Evolutionary conservation across 495 filamentous ascomycete genomes (phyloP), one percentile per base, ranked within the genome.

Genomic region (Usnea hakonensis): DNA sequence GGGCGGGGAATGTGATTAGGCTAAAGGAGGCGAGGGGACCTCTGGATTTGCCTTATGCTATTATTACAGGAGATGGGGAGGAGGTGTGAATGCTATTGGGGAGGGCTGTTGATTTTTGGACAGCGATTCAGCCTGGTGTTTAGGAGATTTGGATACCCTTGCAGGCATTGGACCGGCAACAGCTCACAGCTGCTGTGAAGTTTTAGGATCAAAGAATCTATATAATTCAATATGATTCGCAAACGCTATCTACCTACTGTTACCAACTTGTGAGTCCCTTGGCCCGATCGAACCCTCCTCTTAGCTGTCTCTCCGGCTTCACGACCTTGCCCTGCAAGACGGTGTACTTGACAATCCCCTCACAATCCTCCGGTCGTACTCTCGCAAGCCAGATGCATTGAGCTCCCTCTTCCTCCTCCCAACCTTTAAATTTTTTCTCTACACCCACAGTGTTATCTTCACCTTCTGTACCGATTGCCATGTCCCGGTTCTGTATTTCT

Each of bases 381-480:
- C 92, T 79, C 41, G 93, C 94, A 30, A 98, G 77, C 94, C 94
- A 98, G 64, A 98, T 93, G 57, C 91, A 93, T 77, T 96, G 91
- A 58, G 81, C 83, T 2, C 89, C 91, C 69, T 79, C 76, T n/a
- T 67, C 68, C 55, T 58, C 55, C 14, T 86, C 82, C 32, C 78
- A 72, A 5, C 26, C 48, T 16, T 52, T 52, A 6, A 16, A 26
- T 10, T 52, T 32, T 16, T 19, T 19, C 38, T 19, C 37, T 53
- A 23, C 26, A 19, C 56, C 83, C 79, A 40, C 78, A 71, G 6
- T 23, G 1, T 74, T 75, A 36, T 72, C 76, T 19, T 64, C 73
- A 30, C 52, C 67, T 43, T 68, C 71, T 30, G 70, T 72, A 67
- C 73, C 62, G 16, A 68, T 53, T 17, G 19, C 73, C 10, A 70